Percentiles rank a stretch among this genome's conserved stretches.
phyloP scores from a whole-genome alignment of 768 basidiomycete genomes.

The Paxillus rubicundulus region DNA sequence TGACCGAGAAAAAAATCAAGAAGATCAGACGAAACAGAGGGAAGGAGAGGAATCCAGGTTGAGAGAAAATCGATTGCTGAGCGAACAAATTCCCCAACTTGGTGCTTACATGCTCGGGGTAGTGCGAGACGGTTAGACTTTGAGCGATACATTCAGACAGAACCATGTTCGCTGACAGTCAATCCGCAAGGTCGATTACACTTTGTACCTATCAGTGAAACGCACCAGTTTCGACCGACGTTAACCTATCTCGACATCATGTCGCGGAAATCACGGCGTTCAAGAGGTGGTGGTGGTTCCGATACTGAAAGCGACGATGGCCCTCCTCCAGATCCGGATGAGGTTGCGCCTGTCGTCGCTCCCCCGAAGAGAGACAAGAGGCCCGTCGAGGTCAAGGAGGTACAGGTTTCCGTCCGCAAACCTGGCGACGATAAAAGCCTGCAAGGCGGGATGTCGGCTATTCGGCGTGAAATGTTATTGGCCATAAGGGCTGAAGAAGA shows the following conservation, averaged over 20 bases:
- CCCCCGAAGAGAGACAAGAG: constrained; percentile 57
- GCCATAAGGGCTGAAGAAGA: constrained; percentile 76
- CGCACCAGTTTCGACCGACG: constrained; percentile 80
- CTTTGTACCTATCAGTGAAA: constrained; percentile 74
- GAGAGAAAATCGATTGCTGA: constrained; percentile 66
- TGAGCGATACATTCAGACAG: not conserved
- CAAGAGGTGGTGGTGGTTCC: constrained; percentile 42
- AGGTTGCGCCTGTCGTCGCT: constrained; percentile 44
- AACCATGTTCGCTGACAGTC: constrained; percentile 9
- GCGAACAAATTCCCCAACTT: constrained; percentile 65
- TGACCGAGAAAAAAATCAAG: constrained; percentile 77
- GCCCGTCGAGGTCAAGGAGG: constrained; percentile 63
- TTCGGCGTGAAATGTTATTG: constrained; percentile 74
- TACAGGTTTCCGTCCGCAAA: constrained; percentile 74
- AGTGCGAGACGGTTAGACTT: constrained; percentile 61
- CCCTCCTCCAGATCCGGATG: constrained; percentile 78
- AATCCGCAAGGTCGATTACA: constrained; percentile 58
- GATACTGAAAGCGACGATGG: constrained; percentile 79
- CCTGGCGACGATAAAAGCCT: constrained; percentile 58
- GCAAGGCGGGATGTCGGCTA: constrained; percentile 65
- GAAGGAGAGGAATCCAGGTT: constrained; percentile 62
- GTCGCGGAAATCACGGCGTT: constrained; percentile 59
- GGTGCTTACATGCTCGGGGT: constrained; percentile 76
- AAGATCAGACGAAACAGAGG: constrained; percentile 41
- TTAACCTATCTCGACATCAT: constrained; percentile 77